These are phyloP conservation scores for Multifurca ochricompacta DNA, from an alignment of 768 basidiomycete species.

Conservation along the genomic window DNA sequence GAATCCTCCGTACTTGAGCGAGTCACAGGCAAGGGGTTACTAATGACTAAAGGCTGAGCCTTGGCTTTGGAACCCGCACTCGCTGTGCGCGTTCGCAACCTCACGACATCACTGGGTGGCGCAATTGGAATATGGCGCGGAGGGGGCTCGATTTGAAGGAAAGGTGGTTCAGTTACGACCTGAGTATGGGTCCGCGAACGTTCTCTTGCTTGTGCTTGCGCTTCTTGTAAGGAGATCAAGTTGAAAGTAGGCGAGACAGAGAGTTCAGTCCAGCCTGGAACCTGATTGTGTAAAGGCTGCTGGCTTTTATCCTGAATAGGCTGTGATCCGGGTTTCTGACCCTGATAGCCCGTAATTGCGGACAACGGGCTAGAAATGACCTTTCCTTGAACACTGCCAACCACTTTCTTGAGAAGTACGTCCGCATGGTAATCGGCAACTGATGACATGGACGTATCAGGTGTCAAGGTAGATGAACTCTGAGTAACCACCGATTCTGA, in stretches of 20 bases:
- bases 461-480: conserved; percentile 26
- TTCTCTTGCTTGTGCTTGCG: conserved; percentile 52
- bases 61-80: conserved; percentile 49
- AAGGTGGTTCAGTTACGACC: conserved; percentile 25
- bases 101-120: conserved; percentile 19
- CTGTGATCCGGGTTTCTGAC: conserved; percentile 1
- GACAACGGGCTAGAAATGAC: conserved; percentile 16
- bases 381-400: conserved; percentile 15
- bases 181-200: conserved; percentile 49
- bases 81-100: conserved; percentile 49
- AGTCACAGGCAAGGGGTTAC: conserved; percentile 15
- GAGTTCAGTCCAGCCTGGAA: conserved; percentile 43
- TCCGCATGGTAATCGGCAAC: conserved; percentile 14
- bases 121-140: conserved; percentile 18
- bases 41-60: conserved; percentile 7
- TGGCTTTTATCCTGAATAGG: conserved; percentile 6
- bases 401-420: conserved; percentile 11
- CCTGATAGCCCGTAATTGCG: not conserved
- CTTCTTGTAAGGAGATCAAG: conserved; percentile 73
- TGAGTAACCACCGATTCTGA: conserved; percentile 30
- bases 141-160: conserved; percentile 29
- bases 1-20: not conserved
- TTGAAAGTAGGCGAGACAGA: conserved; percentile 43
- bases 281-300: conserved; percentile 19
- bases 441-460: conserved; percentile 19